Evolutionary conservation across 805 yeast species (phyloP).

Genomic region (Candida nonsorbophila): DNA sequence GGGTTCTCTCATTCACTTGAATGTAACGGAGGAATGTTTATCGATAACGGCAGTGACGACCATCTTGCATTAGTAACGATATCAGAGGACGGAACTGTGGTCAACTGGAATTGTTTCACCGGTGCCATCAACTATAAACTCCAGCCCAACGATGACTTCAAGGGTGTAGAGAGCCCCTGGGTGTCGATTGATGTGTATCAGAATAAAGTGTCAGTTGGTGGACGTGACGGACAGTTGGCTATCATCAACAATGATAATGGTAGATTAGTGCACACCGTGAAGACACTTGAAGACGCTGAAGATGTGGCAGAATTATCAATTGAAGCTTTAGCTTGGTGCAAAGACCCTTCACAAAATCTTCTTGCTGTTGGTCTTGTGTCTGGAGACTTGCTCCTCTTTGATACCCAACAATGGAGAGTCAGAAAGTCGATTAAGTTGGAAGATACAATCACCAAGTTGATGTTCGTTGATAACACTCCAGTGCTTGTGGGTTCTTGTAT

Average conservation of each 20-base stretch:
- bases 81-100: conserved; percentile 81
- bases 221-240: conserved; percentile 80
- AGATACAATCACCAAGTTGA: conserved; percentile 82
- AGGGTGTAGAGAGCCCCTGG: conserved; percentile 84
- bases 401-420: conserved; percentile 80
- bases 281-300: conserved; percentile 53
- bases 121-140: conserved; percentile 65
- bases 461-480: conserved; percentile 58
- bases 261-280: conserved; percentile 57
- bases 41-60: conserved; percentile 48
- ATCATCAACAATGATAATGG: conserved; percentile 78
- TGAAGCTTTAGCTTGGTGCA: conserved; percentile 74
- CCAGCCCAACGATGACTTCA: conserved; percentile 55
- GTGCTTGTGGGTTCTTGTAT: conserved; percentile 65
- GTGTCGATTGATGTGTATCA: conserved; percentile 58
- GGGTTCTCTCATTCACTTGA: conserved; percentile 80
- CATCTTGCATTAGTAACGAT: conserved; percentile 63
- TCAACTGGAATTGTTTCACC: conserved; percentile 87
- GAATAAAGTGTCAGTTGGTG: conserved; percentile 69
- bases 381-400: conserved; percentile 81
- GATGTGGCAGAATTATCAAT: conserved; percentile 40
- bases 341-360: conserved; percentile 43
- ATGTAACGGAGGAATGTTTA: conserved; percentile 75
- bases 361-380: conserved; percentile 87
- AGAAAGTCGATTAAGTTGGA: conserved; percentile 59